Evolutionary conservation across 78 protist genomes (phyloP).

Genomic region (Speleostelium caveatum): DNA sequence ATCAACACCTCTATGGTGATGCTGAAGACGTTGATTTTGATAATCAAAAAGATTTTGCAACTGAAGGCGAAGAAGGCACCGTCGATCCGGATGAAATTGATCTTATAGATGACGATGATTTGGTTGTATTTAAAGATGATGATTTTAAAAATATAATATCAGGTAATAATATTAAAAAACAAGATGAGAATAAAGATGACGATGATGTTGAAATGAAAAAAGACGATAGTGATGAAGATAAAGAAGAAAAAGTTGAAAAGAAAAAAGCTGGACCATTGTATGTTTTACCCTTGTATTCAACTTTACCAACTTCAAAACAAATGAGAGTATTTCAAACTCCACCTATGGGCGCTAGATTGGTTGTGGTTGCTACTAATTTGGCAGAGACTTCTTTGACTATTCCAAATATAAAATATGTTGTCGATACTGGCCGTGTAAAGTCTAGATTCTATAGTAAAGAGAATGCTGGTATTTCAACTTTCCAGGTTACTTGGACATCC

Average conservation of each 20-base stretch:
- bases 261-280: constrained; percentile 62
- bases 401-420: constrained; percentile 94
- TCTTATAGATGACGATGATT: not conserved
- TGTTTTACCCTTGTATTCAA: constrained; percentile 97
- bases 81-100: not conserved
- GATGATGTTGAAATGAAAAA: constrained; percentile 49
- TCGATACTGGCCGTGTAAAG: constrained; percentile 94
- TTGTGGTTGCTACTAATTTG: constrained; percentile 99
- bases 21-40: constrained; percentile 44
- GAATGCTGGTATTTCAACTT: constrained; percentile 80
- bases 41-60: constrained; percentile 20
- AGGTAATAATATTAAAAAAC: not conserved
- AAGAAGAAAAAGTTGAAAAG: constrained; percentile 30
- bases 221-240: constrained; percentile 8
- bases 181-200: constrained; percentile 24
- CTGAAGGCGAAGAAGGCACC: constrained; percentile 23
- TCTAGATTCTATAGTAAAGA: constrained; percentile 22
- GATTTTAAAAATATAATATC: too few relatives aligned
- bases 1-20: constrained; percentile 45
- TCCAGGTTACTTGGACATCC: constrained; percentile 91
- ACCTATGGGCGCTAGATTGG: constrained; percentile 89
- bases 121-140: constrained; percentile 12
- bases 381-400: constrained; percentile 99
- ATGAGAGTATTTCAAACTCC: constrained; percentile 87
- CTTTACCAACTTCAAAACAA: constrained; percentile 91